Evolutionary conservation across 2,329 filamentous ascomycete genomes (phyloP), one percentile per base, ranked within the genome.

Genomic region (Alternaria sp.): DNA sequence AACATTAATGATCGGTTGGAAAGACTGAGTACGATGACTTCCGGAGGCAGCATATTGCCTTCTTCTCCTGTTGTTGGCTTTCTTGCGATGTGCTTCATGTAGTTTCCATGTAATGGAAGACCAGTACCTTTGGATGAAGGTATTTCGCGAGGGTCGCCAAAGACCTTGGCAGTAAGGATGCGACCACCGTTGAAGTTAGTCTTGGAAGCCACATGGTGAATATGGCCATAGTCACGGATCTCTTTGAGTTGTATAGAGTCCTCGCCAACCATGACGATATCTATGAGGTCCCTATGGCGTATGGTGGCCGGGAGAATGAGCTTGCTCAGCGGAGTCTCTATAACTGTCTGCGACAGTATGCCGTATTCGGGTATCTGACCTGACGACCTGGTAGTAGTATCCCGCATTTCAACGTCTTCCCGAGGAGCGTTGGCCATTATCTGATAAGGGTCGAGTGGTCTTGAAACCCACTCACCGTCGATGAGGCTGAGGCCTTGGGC

Each of bases 201-300:
- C 77, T 94, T 96, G 61, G 87, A 86, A n/a, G 86, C 83, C n/a
- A 97, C 83, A 71, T 93, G 88, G 65, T 89, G 87, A 24, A 97
- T 84, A 70, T 91, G 89, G 1, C 89, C 89, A 72, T 91, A 87
- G 44, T 83, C 82, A 5, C 84, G 83, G 3, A 95, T 85, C 75
- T 96, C 91, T 69, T 89, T 91, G 64, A 98, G 88, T 67, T 94
- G 90, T 44, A 99, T 86, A 68, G 88, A 92, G 64, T 91, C 86
- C 66, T 96, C 91, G 54, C 93, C 92, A 58, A 99, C 85, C 69
- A 97, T 93, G 38, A 94, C 89, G 64, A 97, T 87, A 80, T 98
- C 94, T 68, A 95, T 93, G 61, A 88, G 83, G 43, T 84, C 79
- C 52, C 84, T 83, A 56, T 89, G 89, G 59, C 94, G 86, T 60